Percentiles rank a stretch among this genome's conserved stretches.
phyloP scores from a whole-genome alignment of 768 basidiomycete species.

The Peribolospora baueri region DNA sequence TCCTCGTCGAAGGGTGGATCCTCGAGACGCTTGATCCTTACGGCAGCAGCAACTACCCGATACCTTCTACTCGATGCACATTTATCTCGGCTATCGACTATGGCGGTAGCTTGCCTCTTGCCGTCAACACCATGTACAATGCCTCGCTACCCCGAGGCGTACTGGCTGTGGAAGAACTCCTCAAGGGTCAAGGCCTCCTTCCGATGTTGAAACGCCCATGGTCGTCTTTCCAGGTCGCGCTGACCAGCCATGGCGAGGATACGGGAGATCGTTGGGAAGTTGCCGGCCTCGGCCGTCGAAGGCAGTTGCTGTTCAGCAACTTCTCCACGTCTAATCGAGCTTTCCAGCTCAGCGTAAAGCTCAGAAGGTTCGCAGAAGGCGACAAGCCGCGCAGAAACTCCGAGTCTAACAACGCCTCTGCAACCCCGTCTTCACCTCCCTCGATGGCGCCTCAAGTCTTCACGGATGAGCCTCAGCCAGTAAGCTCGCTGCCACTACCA shows the following conservation, averaged over 20 bases:
- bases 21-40: conserved; percentile 91
- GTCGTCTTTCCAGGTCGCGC: conserved; percentile 9
- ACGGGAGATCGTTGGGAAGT: too few relatives aligned
- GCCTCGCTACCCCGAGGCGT: conserved; percentile 47
- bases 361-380: too few relatives aligned
- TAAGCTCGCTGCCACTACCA: too few relatives aligned
- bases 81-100: conserved; percentile 65
- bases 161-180: conserved; percentile 43
- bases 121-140: conserved; percentile 67
- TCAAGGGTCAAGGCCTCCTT: conserved; percentile 46
- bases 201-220: conserved; percentile 22
- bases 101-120: conserved; percentile 57
- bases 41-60: conserved; percentile 72
- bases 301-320: too few relatives aligned
- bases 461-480: too few relatives aligned
- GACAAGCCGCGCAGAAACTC: too few relatives aligned
- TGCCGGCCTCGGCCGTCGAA: too few relatives aligned
- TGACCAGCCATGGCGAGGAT: conserved; percentile 10
- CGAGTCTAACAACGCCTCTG: background rate
- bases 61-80: conserved; percentile 75
- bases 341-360: too few relatives aligned
- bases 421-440: background rate
- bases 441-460: conserved; percentile 1
- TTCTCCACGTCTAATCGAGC: too few relatives aligned
- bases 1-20: conserved; percentile 83